Base-by-base conservation (phyloP, 192 early-diverging fungal genomes). In the Obelidium mucronatum region DNA sequence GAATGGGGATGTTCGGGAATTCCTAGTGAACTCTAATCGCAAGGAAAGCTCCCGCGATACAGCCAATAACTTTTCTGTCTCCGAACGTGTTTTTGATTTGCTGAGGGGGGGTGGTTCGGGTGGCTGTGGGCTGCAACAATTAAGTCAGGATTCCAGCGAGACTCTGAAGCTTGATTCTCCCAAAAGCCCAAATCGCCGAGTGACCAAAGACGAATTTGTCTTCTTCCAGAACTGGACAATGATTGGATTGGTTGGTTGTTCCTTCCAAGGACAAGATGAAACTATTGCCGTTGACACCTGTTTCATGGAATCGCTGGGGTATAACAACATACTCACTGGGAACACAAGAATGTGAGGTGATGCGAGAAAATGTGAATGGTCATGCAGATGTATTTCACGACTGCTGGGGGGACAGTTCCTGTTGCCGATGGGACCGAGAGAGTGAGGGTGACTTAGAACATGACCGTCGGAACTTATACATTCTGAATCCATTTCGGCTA, bases 401-500 rank as follows among this genome's bases (percentile, higher is more conserved):
- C 28, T 67, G 66, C 28, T 67, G 66, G 66, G 34, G 66, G 6
- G 19, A 19, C 11, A n/a, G 3, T 11, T 3, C 4, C 0, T 31
- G 5, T 6, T 48, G 40, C 0, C 4, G 15, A 19, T 1, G 34
- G 1, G 55, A 8, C 5, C 0, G 24, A 0, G 4, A 6, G 13
- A 0, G 15, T 11, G 1, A 28, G 11, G 36, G 11, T 5, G 6
- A 11, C 22, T 6, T n/a, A 19, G 31, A 22, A 0, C 62, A 68
- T 68, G 48, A 28, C 26, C 8, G 11, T 65, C 28, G 26, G 22
- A 68, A 51, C 26, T 2, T 1, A 28, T 68, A 51, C 39, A 24
- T 68, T 28, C 28, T 68, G 42, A 68, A 68, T 68, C 33, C 2
- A 19, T 68, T 68, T 34, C 24, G 42, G n/a, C 28, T 52, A 39